A percentile compares a stretch with the other conserved stretches of the same genome.
Evolutionary conservation across 1,284 basidiomycete species (phyloP).

Genomic region (Papiliotrema flavescens): DNA sequence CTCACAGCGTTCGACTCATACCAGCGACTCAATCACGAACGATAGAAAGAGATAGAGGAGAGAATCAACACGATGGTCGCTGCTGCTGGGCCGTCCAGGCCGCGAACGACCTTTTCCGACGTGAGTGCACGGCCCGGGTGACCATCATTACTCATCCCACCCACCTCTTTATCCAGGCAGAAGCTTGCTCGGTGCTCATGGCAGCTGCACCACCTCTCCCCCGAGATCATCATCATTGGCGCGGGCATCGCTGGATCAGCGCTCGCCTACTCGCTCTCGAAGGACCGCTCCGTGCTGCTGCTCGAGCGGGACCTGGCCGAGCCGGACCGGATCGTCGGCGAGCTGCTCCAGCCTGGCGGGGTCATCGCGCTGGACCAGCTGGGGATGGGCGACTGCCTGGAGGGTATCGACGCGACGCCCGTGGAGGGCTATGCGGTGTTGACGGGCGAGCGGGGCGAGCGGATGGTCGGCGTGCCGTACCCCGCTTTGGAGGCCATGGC

Average conservation of each 20-base stretch:
- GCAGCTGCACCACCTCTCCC: slow-evolving; percentile 31
- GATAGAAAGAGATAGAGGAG: background rate
- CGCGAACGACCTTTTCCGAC: background rate
- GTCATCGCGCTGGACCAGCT: slow-evolving; percentile 71
- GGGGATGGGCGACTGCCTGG: slow-evolving; percentile 63
- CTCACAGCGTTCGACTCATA: no score
- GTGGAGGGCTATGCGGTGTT: slow-evolving; percentile 86
- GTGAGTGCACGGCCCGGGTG: no score
- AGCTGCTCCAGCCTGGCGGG: slow-evolving; percentile 93
- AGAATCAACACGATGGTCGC: background rate
- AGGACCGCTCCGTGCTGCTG: slow-evolving; percentile 61
- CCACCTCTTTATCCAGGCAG: no score
- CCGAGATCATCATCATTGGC: slow-evolving; percentile 70
- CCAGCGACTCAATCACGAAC: background rate
- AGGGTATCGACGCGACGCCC: slow-evolving; percentile 82
- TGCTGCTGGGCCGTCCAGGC: slow-evolving; percentile 3
- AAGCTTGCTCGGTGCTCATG: background rate
- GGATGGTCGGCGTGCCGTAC: slow-evolving; percentile 71
- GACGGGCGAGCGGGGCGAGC: slow-evolving; percentile 53
- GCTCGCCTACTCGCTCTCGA: slow-evolving; percentile 54
- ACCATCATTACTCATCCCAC: no score
- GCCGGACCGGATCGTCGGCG: slow-evolving; percentile 96
- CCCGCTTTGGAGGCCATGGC: slow-evolving; percentile 58
- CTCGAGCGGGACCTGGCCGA: slow-evolving; percentile 85
- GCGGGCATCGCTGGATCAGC: slow-evolving; percentile 81